phyloP scores from a whole-genome alignment of 2,329 filamentous ascomycete genomes.

The Nakataea oryzae region DNA sequence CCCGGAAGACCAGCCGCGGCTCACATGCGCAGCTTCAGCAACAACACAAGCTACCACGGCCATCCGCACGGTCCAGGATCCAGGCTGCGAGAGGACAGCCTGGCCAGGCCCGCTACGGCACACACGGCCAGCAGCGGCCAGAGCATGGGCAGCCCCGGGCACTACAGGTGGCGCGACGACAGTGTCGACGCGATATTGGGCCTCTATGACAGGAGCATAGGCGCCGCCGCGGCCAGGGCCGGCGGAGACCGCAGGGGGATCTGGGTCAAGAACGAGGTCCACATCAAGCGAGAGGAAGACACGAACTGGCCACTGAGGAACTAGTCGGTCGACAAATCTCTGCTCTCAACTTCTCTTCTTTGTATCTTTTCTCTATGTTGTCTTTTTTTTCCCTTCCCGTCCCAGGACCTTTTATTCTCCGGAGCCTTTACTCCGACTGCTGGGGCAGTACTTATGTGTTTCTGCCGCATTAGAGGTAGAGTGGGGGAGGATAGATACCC shows the following conservation, averaged over 20 bases:
- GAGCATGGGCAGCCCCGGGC: background rate
- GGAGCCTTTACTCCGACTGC: background rate
- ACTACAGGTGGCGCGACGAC: constrained; percentile 12
- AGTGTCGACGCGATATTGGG: constrained; percentile 21
- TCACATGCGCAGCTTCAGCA: background rate
- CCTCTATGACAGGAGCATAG: constrained; percentile 12
- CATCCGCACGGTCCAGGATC: background rate
- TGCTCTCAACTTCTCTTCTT: background rate
- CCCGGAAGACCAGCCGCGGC: background rate
- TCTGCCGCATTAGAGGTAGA: background rate
- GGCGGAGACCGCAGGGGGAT: constrained; percentile 11
- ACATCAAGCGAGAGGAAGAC: constrained; percentile 12
- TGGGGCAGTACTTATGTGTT: background rate
- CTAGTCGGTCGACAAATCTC: background rate
- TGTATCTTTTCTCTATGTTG: background rate
- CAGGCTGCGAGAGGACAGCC: background rate
- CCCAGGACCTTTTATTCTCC: background rate
- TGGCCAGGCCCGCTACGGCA: constrained; percentile 12
- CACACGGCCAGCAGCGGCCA: constrained; percentile 8
- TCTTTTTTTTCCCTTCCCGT: background rate
- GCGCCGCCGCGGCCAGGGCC: constrained; percentile 3
- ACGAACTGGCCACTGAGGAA: constrained; percentile 15
- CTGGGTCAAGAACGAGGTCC: constrained; percentile 19
- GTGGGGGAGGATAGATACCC: background rate
- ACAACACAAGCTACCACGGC: background rate